Base-by-base conservation (phyloP, 306 rosid genomes). In the Spatholobus suberectus region DNA sequence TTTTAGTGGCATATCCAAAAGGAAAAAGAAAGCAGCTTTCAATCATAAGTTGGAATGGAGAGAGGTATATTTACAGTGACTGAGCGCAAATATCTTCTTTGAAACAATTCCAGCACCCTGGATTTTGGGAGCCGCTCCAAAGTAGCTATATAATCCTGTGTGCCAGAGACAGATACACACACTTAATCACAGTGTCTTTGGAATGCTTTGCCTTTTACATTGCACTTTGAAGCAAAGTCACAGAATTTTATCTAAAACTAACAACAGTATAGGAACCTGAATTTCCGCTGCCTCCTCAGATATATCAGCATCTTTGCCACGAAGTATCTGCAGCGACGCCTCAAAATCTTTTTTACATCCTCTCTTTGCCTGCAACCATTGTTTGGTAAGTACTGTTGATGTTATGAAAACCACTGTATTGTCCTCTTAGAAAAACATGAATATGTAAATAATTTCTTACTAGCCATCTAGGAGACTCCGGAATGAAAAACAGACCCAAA, bases 401-500 rank as follows among this genome's bases (percentile, higher is more conserved):
- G 44, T 66, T 41, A 23, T 40, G 78, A 59, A 62, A 63, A 27
- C 27, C 14, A 9, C 46, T 70, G 34, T 18, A 13, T 14, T 51
- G 0, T n/a, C 61, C 43, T 40, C 40, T 38, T 26, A 37, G 17
- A 61, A 14, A 18, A 12, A 70, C n/a, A 27, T 58, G 61, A 21
- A 70, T 37, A 55, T 23, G 29, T 14, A 21, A 82, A 55, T 29
- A 21, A 43, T 43, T 89, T 75, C 91, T 87, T 84, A 96, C 99
- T 85, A 96, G 85, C 98, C 98, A 96, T 93, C 99, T 91, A 32
- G 99, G 99, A 86, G 99, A 96, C 88, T 96, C 99, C 0, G 97
- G 99, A 82, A 96, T 90, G 85, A 93, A 84, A 85, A 93, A 81
- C 78, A 93, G 96, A 85, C 99, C 99, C 29, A 92, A 80, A 81